phyloP scores from a whole-genome alignment of 2,329 filamentous ascomycete genomes.

The Xylaria sp. region DNA sequence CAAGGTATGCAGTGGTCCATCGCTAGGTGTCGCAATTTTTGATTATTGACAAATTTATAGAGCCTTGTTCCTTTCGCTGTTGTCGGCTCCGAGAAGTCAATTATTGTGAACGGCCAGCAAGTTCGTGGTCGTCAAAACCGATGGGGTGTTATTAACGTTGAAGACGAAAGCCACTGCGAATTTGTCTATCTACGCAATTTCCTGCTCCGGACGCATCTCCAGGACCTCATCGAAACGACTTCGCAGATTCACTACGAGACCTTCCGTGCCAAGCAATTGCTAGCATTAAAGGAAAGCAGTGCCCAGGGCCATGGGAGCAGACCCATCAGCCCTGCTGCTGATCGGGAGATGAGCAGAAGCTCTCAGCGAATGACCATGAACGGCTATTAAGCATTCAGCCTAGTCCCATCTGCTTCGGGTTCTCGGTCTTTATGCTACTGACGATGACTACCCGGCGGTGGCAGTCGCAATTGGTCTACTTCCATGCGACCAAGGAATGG shows the following conservation, averaged over 20 bases:
- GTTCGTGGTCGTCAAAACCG: conserved; percentile 97
- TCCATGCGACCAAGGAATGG: not conserved
- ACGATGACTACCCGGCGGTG: conserved; percentile 21
- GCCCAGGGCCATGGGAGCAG: conserved; percentile 81
- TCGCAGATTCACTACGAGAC: conserved; percentile 99
- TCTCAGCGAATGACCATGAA: conserved; percentile 99
- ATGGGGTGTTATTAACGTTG: conserved; percentile 99
- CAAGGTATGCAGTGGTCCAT: conserved; percentile 67
- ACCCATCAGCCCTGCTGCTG: conserved; percentile 93
- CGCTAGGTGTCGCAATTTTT: not conserved
- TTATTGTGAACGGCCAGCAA: conserved; percentile 96
- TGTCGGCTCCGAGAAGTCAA: conserved; percentile 96
- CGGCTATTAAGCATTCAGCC: conserved; percentile 74
- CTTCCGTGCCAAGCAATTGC: conserved; percentile 98
- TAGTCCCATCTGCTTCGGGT: conserved; percentile 31
- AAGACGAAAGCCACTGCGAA: conserved; percentile 99
- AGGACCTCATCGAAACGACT: conserved; percentile 98
- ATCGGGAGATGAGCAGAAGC: conserved; percentile 94
- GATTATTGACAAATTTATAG: conserved; percentile 55
- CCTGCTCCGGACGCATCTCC: conserved; percentile 95
- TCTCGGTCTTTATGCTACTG: conserved; percentile 22
- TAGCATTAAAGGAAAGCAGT: conserved; percentile 97
- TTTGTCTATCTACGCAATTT: conserved; percentile 99
- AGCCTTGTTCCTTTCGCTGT: conserved; percentile 96
- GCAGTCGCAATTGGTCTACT: not conserved